Percentiles rank a stretch among this genome's conserved stretches.
Conservation (phyloP, 805 yeast genomes). For the Saturnispora besseyi region DNA sequence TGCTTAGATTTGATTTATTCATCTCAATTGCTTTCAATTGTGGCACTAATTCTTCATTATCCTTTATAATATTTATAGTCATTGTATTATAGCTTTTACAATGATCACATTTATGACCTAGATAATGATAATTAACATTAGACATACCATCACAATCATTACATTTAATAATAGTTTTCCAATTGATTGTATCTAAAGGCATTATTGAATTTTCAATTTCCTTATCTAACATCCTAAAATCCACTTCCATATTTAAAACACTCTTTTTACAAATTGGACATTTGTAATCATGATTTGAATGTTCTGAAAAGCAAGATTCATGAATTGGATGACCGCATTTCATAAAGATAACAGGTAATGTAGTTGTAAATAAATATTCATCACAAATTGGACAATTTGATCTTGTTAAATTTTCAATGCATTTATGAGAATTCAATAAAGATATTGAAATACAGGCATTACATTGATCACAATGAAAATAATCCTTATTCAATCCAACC, state of each 20-base stretch:
- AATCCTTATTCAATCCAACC: slow-evolving; percentile 78
- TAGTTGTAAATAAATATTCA: slow-evolving; percentile 80
- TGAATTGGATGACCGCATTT: slow-evolving; percentile 92
- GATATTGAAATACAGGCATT: slow-evolving; percentile 82
- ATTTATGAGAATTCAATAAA: slow-evolving; percentile 65
- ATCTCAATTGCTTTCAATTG: slow-evolving; percentile 2
- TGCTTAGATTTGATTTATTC: neutral
- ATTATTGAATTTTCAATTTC: slow-evolving; percentile 70
- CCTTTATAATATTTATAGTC: slow-evolving; percentile 61
- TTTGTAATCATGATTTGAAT: slow-evolving; percentile 74
- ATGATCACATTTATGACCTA: slow-evolving; percentile 81
- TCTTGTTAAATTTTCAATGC: slow-evolving; percentile 81
- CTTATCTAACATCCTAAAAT: slow-evolving; percentile 76
- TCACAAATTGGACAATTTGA: slow-evolving; percentile 91
- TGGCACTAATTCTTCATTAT: slow-evolving; percentile 21
- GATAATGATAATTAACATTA: slow-evolving; percentile 64
- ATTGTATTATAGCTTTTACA: slow-evolving; percentile 84
- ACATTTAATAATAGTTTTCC: slow-evolving; percentile 72
- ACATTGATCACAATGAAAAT: slow-evolving; percentile 85
- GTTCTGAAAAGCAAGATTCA: slow-evolving; percentile 71
- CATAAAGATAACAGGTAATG: slow-evolving; percentile 82
- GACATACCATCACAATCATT: slow-evolving; percentile 85
- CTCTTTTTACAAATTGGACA: slow-evolving; percentile 89
- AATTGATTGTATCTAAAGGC: slow-evolving; percentile 68
- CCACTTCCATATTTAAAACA: slow-evolving; percentile 78